These are phyloP conservation scores for Macrotyloma uniflorum DNA, from an alignment of 306 rosid genomes.

Conservation along the genomic window DNA sequence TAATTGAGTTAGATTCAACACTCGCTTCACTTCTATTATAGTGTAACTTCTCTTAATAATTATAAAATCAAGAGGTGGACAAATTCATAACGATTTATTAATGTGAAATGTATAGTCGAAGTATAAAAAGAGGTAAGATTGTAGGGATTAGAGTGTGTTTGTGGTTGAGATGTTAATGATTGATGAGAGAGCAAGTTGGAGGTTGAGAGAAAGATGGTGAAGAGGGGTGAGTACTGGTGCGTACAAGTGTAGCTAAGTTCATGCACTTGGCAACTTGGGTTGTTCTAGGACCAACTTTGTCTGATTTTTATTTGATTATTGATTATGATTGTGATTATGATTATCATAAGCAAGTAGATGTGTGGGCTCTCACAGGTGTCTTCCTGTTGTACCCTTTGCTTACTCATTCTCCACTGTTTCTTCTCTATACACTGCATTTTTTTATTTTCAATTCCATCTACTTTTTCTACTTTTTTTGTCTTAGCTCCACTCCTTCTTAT, in stretches of 20 bases:
- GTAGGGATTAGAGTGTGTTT: background rate
- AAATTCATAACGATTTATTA: no score
- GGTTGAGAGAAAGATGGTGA: background rate
- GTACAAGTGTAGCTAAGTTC: constrained; percentile 30
- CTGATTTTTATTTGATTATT: no score
- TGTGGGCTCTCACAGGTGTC: constrained; percentile 44
- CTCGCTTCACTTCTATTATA: no score
- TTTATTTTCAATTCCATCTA: constrained; percentile 1
- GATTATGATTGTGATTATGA: background rate
- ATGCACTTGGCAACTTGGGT: constrained; percentile 41
- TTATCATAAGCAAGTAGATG: background rate
- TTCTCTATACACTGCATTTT: background rate
- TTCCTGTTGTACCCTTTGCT: constrained; percentile 30
- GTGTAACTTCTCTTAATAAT: no score
- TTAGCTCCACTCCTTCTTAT: background rate
- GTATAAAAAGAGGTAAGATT: background rate
- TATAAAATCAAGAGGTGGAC: no score
- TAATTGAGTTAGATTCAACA: no score
- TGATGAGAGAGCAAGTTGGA: constrained; percentile 19
- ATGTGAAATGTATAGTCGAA: no score
- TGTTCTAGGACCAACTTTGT: constrained; percentile 9
- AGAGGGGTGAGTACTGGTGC: constrained; percentile 24
- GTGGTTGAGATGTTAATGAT: constrained; percentile 9
- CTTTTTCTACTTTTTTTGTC: background rate
- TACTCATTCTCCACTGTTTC: constrained; percentile 22